These are phyloP conservation scores for Saraca asoca DNA, from an alignment of 331 rosid genomes.

Conservation along the genomic window DNA sequence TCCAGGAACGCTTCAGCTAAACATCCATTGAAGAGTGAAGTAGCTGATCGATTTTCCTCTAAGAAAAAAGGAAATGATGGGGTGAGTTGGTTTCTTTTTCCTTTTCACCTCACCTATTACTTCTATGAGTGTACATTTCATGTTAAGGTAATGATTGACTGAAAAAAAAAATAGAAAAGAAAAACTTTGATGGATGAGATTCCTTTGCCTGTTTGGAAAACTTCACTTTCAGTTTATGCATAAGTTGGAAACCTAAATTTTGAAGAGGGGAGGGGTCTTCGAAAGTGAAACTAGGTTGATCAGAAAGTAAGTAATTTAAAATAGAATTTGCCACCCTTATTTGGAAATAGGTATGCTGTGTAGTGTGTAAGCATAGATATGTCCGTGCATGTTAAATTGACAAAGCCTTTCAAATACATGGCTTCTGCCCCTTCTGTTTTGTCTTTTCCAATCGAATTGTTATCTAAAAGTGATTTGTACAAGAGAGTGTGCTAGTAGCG, in stretches of 20 bases:
- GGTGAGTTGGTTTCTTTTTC: constrained; percentile 58
- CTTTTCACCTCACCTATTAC: not conserved
- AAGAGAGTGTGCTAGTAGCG: too few species aligned
- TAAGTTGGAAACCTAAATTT: constrained; percentile 23
- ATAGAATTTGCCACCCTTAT: too few species aligned
- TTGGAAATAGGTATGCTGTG: too few species aligned
- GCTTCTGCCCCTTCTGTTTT: too few species aligned
- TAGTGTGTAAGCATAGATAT: too few species aligned
- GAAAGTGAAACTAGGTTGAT: not conserved
- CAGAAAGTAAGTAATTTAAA: too few species aligned
- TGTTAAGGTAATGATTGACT: constrained; percentile 12
- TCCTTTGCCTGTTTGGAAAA: constrained; percentile 24
- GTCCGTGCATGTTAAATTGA: too few species aligned
- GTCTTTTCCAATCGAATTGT: too few species aligned
- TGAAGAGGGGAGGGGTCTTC: constrained; percentile 18
- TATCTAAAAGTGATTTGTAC: too few species aligned
- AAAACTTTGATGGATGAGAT: not conserved
- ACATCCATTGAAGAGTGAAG: constrained; percentile 57
- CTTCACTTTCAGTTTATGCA: not conserved
- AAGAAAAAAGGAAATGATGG: constrained; percentile 99
- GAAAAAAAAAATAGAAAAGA: constrained; percentile 1
- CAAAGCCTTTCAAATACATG: too few species aligned
- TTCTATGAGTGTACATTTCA: constrained; percentile 13
- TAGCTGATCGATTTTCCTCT: constrained; percentile 53
- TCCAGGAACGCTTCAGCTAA: constrained; percentile 56